Conservation (phyloP, 768 basidiomycete species). For the Dioszegia hungarica region DNA sequence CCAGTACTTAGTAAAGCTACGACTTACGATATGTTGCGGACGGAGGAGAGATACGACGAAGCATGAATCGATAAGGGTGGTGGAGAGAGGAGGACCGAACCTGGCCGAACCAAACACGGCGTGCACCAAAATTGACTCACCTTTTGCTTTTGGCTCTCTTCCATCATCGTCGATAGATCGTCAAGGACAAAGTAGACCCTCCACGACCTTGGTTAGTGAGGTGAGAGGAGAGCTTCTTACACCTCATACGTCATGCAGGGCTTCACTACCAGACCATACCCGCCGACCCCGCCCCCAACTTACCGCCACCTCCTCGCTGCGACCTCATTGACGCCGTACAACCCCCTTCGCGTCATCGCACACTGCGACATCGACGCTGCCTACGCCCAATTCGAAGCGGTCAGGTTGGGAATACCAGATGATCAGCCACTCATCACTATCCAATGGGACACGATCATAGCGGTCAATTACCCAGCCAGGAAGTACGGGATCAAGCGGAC, state of each 20-base stretch:
- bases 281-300: background rate
- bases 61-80: no score
- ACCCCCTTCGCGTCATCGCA: conserved; percentile 61
- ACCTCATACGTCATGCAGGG: background rate
- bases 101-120: no score
- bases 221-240: no score
- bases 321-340: conserved; percentile 13
- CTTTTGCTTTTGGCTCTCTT: no score
- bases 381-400: conserved; percentile 70
- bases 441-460: conserved; percentile 58
- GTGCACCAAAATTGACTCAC: no score
- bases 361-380: conserved; percentile 68
- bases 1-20: no score
- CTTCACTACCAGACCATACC: background rate
- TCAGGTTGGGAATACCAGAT: conserved; percentile 61
- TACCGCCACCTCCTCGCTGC: conserved; percentile 20
- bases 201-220: no score
- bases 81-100: no score
- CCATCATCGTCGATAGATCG: no score
- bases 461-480: conserved; percentile 90
- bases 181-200: no score
- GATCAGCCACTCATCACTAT: conserved; percentile 32
- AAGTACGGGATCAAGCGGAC: conserved; percentile 88
- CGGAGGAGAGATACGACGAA: no score
- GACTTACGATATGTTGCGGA: no score